phyloP scores from a whole-genome alignment of 208 protist species.

The Trypanosoma conorhini region DNA sequence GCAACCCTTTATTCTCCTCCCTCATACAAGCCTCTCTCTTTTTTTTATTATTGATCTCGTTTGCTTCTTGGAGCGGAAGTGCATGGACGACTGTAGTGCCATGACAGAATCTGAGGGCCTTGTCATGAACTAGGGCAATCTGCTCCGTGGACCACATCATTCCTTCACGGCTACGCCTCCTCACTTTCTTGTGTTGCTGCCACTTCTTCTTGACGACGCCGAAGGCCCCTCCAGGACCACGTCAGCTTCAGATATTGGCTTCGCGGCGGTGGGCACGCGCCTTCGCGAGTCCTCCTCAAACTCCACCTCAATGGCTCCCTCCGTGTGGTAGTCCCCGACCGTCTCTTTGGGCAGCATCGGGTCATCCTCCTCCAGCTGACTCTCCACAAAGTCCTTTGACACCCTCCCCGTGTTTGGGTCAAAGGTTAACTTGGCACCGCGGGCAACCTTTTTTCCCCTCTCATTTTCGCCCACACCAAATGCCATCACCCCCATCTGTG shows the following conservation, averaged over 20 bases:
- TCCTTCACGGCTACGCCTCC: neutral
- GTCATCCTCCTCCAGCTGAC: constrained; percentile 89
- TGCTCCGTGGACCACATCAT: neutral
- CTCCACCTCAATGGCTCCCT: constrained; percentile 80
- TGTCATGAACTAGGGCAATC: neutral
- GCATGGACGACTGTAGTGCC: neutral
- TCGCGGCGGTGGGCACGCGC: constrained; percentile 22
- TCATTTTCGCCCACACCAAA: constrained; percentile 91
- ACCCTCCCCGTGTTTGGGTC: constrained; percentile 82
- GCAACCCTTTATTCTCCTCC: neutral
- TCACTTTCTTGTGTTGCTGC: neutral
- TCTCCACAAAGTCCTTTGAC: constrained; percentile 86
- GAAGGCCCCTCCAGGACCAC: constrained; percentile 43
- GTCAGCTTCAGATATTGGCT: constrained; percentile 42
- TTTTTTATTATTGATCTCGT: neutral
- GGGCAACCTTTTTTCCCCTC: constrained; percentile 88
- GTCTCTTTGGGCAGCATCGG: constrained; percentile 76
- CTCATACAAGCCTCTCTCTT: neutral
- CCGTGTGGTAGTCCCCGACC: constrained; percentile 72
- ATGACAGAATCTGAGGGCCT: neutral
- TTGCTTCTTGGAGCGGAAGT: neutral
- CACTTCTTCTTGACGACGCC: neutral
- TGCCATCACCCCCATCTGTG: constrained; percentile 88
- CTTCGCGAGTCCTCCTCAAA: constrained; percentile 57
- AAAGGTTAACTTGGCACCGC: constrained; percentile 71